A percentile compares a stretch with the other conserved stretches of the same genome.
These are phyloP conservation scores for Pseudogymnoascus sp. DNA, from an alignment of 2,329 filamentous ascomycete genomes.

Conservation along the genomic window DNA sequence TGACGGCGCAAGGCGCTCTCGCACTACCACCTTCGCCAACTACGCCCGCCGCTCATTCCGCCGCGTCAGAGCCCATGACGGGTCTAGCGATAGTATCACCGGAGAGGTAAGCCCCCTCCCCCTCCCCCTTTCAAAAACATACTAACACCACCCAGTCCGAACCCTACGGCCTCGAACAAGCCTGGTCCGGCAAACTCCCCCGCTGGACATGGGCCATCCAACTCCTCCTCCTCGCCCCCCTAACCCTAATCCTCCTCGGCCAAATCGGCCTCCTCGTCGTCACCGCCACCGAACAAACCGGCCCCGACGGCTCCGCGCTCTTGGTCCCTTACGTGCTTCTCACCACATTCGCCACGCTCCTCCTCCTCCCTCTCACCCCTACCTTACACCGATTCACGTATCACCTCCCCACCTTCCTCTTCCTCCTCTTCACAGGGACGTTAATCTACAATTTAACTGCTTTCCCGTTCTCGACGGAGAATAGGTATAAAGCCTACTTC, in stretches of 20 bases:
- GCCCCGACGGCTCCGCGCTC: conserved; percentile 68
- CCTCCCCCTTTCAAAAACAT: background rate
- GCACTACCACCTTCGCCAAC: conserved; percentile 48
- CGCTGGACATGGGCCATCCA: conserved; percentile 84
- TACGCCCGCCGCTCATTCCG: conserved; percentile 33
- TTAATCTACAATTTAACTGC: conserved; percentile 77
- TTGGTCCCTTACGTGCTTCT: conserved; percentile 64
- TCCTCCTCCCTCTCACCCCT: conserved; percentile 69
- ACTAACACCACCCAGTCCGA: conserved; percentile 9
- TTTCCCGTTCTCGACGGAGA: conserved; percentile 77
- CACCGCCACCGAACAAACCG: conserved; percentile 68
- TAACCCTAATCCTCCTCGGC: conserved; percentile 67
- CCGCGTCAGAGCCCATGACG: background rate
- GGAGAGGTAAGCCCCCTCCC: conserved; percentile 14
- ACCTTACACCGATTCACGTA: conserved; percentile 82
- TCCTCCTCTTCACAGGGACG: conserved; percentile 64
- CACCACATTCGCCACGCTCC: conserved; percentile 56
- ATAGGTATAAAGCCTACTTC: conserved; percentile 81
- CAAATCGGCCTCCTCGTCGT: conserved; percentile 68
- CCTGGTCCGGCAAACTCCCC: conserved; percentile 73
- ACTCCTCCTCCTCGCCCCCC: conserved; percentile 68
- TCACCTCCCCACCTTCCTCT: conserved; percentile 69
- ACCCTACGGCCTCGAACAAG: conserved; percentile 64
- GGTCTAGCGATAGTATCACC: conserved; percentile 20
- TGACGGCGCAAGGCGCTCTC: conserved; percentile 37